These are phyloP conservation scores for Candida morakotiae DNA, from an alignment of 805 yeast genomes.

Conservation along the genomic window DNA sequence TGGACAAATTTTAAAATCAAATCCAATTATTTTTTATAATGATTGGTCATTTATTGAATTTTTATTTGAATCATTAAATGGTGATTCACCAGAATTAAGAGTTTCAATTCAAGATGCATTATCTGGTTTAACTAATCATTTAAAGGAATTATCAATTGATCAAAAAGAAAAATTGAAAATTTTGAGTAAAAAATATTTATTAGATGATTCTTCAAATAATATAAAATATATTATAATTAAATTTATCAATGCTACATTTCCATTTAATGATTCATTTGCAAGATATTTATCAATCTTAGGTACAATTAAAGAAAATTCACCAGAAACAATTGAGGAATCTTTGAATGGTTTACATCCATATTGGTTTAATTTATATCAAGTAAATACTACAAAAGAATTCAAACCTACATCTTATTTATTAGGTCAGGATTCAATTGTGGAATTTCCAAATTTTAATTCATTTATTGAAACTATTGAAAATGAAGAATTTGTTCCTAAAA, in stretches of 20 bases:
- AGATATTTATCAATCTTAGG: constrained; percentile 68
- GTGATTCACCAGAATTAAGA: constrained; percentile 60
- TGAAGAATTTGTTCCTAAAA: constrained; percentile 23
- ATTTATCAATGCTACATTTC: constrained; percentile 58
- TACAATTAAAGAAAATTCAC: constrained; percentile 49
- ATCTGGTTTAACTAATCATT: constrained; percentile 50
- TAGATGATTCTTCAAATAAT: constrained; percentile 33
- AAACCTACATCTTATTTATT: constrained; percentile 42
- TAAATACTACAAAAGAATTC: constrained; percentile 42
- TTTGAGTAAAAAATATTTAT: constrained; percentile 30
- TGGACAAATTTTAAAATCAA: constrained; percentile 56
- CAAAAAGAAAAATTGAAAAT: constrained; percentile 42
- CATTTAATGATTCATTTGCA: constrained; percentile 65
- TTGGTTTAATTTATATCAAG: constrained; percentile 57
- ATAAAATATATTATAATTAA: constrained; percentile 64
- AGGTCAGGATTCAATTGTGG: constrained; percentile 33
- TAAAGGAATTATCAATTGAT: constrained; percentile 34
- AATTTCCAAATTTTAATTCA: constrained; percentile 54
- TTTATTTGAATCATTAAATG: constrained; percentile 63
- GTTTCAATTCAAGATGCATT: constrained; percentile 70
- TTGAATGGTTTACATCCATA: constrained; percentile 76
- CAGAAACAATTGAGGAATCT: constrained; percentile 80
- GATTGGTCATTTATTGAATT: constrained; percentile 58
- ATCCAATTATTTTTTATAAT: constrained; percentile 34
- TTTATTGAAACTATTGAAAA: constrained; percentile 26